phyloP scores from a whole-genome alignment of 495 filamentous ascomycete genomes.

The Cetradonia linearis region DNA sequence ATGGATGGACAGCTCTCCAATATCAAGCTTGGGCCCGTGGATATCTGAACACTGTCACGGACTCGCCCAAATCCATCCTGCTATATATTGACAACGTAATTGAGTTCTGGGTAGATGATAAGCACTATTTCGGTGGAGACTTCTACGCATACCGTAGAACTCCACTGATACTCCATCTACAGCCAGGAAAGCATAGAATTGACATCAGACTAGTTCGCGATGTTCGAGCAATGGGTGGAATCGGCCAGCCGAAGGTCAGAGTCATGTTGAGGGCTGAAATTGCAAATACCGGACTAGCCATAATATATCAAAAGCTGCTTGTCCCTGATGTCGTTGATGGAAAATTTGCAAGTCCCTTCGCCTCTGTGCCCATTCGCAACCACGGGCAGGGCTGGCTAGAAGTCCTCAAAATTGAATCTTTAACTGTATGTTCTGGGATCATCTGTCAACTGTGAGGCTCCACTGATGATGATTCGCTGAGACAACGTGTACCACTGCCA shows the following conservation, averaged over 20 bases:
- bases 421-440: conserved; percentile 29
- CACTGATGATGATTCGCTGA: conserved; percentile 15
- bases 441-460: conserved; percentile 6
- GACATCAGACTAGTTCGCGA: conserved; percentile 46
- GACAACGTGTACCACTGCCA: conserved; percentile 18
- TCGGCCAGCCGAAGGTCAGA: conserved; percentile 33
- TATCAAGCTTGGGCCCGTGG: conserved; percentile 52
- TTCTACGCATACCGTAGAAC: conserved; percentile 42
- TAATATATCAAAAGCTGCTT: conserved; percentile 31
- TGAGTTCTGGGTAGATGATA: conserved; percentile 43
- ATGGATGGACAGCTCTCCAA: conserved; percentile 51
- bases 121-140: conserved; percentile 47
- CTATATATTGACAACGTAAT: conserved; percentile 38
- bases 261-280: conserved; percentile 30
- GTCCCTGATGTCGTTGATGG: conserved; percentile 41
- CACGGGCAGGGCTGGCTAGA: conserved; percentile 30
- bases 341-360: conserved; percentile 36
- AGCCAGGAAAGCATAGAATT: conserved; percentile 40
- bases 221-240: conserved; percentile 42
- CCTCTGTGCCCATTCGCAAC: conserved; percentile 42
- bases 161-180: conserved; percentile 39
- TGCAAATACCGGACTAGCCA: conserved; percentile 27
- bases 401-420: conserved; percentile 28
- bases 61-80: conserved; percentile 27
- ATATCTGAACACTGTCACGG: conserved; percentile 30